Base-by-base conservation (phyloP, 2,329 filamentous ascomycete species). In the Apiospora saccharicola region DNA sequence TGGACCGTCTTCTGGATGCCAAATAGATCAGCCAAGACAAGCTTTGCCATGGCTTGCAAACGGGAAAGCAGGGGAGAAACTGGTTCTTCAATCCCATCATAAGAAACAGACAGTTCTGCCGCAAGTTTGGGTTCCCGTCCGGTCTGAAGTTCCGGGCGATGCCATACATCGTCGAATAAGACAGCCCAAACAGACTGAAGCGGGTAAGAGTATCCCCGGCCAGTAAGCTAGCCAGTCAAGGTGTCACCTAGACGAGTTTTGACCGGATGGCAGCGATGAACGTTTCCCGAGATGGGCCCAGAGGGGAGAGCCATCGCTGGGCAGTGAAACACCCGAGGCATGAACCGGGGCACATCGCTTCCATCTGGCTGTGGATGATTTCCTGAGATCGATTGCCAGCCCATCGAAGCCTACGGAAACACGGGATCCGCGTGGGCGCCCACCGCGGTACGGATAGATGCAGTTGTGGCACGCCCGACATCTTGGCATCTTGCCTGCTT, bases 221-320 rank as follows among this genome's bases (percentile, higher is more conserved):
- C 53, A n/a, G 46, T 2, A 6, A 61, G 16, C 4, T 26, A 3
- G 53, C 13, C 51, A 12, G 30, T 30, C 19, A 64, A 64, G 53
- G 53, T 64, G 53, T 64, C 30, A 64, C 13, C 53, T 64, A 37
- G 19, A 37, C 14, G 53, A n/a, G 30, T 6, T 30, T n/a, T n/a
- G 30, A 64, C 53, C 53, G 53, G 53, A 64, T 64, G 53, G 19
- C 53, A 64, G 53, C 53, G 22, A 37, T 30, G 51, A 57, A n/a
- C 30, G 30, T 64, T 64, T 64, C 53, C 53, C 53, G 53, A 37
- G 53, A 64, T 12, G 30, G 30, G 19, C 12, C 30, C 53, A 64
- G 53, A 37, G 26, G 19, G 19, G 53, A 49, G 49, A 24, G 24
- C n/a, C 24, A 30, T 13, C 19, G 24, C 49, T 26, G 49, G 12